Conservation (phyloP, 1,284 basidiomycete genomes). For the Abortiporus biennis region DNA sequence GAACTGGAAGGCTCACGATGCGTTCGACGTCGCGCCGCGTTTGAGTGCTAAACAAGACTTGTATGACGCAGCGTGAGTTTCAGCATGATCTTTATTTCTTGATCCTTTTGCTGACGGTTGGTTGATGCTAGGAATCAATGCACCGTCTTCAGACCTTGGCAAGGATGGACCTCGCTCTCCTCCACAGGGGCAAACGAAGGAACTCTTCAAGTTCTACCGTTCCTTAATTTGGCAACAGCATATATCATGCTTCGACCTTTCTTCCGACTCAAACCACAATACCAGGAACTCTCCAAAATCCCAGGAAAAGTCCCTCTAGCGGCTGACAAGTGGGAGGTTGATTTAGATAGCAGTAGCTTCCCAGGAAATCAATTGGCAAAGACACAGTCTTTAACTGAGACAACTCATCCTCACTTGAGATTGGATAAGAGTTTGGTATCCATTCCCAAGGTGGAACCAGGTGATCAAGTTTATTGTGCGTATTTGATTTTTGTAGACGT, state of each 20-base stretch:
- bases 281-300: conserved; percentile 1
- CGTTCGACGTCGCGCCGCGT: conserved; percentile 48
- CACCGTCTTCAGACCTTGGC: conserved; percentile 73
- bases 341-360: conserved; percentile 53
- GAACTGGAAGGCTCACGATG: conserved; percentile 52
- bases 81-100: neutral
- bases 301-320: conserved; percentile 23
- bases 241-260: conserved; percentile 76
- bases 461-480: conserved; percentile 73
- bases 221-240: conserved; percentile 50
- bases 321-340: conserved; percentile 56
- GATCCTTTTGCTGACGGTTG: neutral
- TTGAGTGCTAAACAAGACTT: conserved; percentile 51
- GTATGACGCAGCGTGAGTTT: conserved; percentile 43
- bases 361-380: conserved; percentile 57
- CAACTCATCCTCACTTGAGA: conserved; percentile 67
- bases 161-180: conserved; percentile 71
- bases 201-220: conserved; percentile 54
- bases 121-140: conserved; percentile 47
- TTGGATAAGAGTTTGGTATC: conserved; percentile 48
- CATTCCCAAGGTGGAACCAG: conserved; percentile 54
- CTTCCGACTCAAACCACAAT: conserved; percentile 40
- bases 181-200: conserved; percentile 61
- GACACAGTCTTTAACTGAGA: conserved; percentile 56
- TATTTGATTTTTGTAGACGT: conserved; percentile 12